Percentiles rank a stretch among this genome's conserved stretches.
These are phyloP conservation scores for Neohortaea acidophila DNA, from an alignment of 495 filamentous ascomycete genomes.

Conservation along the genomic window DNA sequence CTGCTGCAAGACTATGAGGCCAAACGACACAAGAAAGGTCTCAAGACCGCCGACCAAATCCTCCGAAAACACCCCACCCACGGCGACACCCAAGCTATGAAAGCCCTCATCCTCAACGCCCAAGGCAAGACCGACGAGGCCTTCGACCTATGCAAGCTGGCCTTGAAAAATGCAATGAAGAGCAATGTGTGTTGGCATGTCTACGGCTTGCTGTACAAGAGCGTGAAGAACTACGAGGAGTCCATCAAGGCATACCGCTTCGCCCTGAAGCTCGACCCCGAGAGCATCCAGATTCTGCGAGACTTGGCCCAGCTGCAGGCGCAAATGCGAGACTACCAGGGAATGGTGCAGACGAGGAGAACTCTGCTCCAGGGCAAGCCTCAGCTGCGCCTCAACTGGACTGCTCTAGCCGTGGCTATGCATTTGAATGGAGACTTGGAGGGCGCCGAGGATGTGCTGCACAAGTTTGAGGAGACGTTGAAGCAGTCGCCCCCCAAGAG, in stretches of 20 bases:
- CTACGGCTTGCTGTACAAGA: conserved; percentile 85
- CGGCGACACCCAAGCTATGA: conserved; percentile 98
- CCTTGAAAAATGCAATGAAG: conserved; percentile 88
- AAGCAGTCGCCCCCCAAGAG: conserved; percentile 56
- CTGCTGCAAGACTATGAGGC: conserved; percentile 90
- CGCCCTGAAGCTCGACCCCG: conserved; percentile 79
- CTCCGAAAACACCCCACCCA: conserved; percentile 86
- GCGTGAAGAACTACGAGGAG: conserved; percentile 93
- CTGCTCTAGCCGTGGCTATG: conserved; percentile 79
- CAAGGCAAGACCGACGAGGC: conserved; percentile 84
- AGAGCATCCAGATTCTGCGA: conserved; percentile 82
- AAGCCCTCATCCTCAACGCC: conserved; percentile 87
- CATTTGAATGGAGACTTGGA: conserved; percentile 71
- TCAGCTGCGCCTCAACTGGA: conserved; percentile 80
- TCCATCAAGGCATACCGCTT: conserved; percentile 98
- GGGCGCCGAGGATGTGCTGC: conserved; percentile 80
- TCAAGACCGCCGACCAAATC: conserved; percentile 89
- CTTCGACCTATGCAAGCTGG: conserved; percentile 79
- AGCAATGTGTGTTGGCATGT: conserved; percentile 99
- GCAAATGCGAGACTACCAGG: conserved; percentile 91
- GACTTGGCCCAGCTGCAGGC: conserved; percentile 86
- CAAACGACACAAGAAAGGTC: conserved; percentile 95
- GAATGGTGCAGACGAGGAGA: conserved; percentile 74
- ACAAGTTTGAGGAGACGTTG: conserved; percentile 81
- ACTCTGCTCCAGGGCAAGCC: conserved; percentile 73